Conservation (phyloP, 305 asterid species). For the Fraxinus paxiana region DNA sequence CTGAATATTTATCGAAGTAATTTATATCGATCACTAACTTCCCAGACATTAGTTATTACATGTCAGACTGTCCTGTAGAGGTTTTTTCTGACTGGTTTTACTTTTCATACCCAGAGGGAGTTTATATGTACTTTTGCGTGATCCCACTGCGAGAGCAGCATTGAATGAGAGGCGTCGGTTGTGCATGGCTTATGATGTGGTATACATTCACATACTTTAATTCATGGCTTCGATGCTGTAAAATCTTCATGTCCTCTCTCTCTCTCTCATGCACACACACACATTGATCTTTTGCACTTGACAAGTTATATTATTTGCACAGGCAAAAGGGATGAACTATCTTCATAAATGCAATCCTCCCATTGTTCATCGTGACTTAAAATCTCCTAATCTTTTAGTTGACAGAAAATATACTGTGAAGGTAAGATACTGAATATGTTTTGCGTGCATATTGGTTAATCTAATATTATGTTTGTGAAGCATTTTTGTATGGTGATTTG, state of each 20-base stretch:
- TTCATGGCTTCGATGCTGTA: neutral
- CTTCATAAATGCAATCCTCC: constrained; percentile 87
- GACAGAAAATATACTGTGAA: constrained; percentile 91
- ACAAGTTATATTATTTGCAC: constrained; percentile 25
- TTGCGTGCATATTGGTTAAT: neutral
- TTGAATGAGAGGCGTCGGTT: constrained; percentile 89
- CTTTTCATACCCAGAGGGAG: constrained; percentile 64
- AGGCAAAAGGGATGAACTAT: constrained; percentile 96
- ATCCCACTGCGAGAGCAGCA: constrained; percentile 70
- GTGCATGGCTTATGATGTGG: constrained; percentile 98
- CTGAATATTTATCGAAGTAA: constrained; percentile 88
- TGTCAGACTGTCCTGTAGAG: neutral
- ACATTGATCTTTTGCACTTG: constrained; percentile 14
- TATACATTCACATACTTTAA: constrained; percentile 24
- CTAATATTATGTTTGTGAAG: neutral
- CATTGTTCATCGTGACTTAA: constrained; percentile 80
- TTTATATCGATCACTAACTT: constrained; percentile 7
- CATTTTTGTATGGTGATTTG: neutral
- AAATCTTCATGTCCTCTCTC: constrained; percentile 1
- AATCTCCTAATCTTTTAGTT: constrained; percentile 94
- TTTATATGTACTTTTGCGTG: constrained; percentile 80
- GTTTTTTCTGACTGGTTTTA: constrained; percentile 19
- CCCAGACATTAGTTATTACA: constrained; percentile 8
- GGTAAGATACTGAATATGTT: constrained; percentile 44
- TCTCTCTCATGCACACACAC: neutral